Conservation (phyloP, 345 rosid genomes). For the Limnanthes douglasii region DNA sequence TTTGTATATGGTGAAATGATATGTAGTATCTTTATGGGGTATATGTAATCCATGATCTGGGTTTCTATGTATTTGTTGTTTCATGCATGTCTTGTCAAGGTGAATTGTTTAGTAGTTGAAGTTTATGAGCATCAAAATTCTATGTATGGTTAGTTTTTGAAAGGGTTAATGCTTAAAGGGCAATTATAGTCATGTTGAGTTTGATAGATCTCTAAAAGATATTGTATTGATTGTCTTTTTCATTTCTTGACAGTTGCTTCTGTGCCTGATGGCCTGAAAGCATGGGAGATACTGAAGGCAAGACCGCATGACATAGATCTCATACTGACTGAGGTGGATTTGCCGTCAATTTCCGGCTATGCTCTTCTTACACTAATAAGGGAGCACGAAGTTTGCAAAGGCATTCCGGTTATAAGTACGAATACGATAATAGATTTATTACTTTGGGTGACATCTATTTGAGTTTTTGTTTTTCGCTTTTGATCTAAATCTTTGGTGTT, state of each 20-base stretch:
- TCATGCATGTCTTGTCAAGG: no score
- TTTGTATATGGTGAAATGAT: conserved; percentile 2
- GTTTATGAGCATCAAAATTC: no score
- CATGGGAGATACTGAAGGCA: conserved; percentile 86
- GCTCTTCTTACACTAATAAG: conserved; percentile 70
- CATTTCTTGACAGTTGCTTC: conserved; percentile 38
- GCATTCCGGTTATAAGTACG: conserved; percentile 90
- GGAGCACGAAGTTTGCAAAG: conserved; percentile 90
- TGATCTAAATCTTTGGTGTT: not conserved
- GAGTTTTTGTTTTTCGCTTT: not conserved
- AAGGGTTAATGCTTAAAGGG: no score
- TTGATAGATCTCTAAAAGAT: no score
- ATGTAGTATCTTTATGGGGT: no score
- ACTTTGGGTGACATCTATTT: no score
- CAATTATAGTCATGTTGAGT: no score
- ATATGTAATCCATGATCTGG: no score
- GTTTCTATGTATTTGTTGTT: no score
- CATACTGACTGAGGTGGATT: conserved; percentile 79
- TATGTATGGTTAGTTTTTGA: no score
- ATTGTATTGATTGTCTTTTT: no score
- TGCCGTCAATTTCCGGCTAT: conserved; percentile 81
- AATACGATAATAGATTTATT: not conserved
- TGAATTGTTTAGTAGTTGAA: no score
- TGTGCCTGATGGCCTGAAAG: conserved; percentile 80
- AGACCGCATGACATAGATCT: conserved; percentile 49